Base-by-base conservation (phyloP, 345 rosid species). In the Pistacia integerrima region DNA sequence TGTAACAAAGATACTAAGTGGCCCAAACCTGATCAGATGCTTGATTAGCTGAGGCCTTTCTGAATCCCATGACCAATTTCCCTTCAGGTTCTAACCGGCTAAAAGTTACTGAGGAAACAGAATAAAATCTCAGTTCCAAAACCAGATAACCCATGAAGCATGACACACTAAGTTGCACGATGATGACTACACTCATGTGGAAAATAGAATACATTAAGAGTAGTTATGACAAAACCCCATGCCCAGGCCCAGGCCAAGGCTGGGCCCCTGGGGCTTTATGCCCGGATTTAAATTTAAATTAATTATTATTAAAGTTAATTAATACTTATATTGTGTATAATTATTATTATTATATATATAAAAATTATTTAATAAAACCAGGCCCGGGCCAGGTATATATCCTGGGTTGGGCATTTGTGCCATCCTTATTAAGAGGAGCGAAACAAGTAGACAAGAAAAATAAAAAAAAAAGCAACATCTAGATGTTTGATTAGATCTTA, bases 71-170 rank as follows among this genome's bases (percentile, higher is more conserved):
- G 67, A 96, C 86, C 82, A 96, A 81, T 82, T 92, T 96, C 79
- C 97, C 94, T 85, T 91, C 94, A 25, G 99, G 99, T 81, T 93
- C 99, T 73, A 89, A 72, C 64, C 99, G 90, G 82, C 94, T 93
- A 82, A 96, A 96, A 54, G 97, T 91, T 68, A 96, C 99, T 96
- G 87, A 61, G 66, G 69, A 80, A 83, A 82, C 49, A 83, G 25
- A 78, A 76, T 22, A 58, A 76, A 77, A 70, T 79, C 72, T 81
- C 77, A 86, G 84, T 76, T 60, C 33, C 74, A 79, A 36, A 62
- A 58, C 48, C 75, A 76, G 49, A 70, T 77, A 28, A 67, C 67
- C 64, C 51, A 52, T 49, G 57, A 81, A 69, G 9, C 72, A 79
- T 62, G 17, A 33, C 72, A 48, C 25, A 7, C 64, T 72, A 44